Base-by-base conservation (phyloP, 2,329 filamentous ascomycete species). In the Chaetothyriales sp. region DNA sequence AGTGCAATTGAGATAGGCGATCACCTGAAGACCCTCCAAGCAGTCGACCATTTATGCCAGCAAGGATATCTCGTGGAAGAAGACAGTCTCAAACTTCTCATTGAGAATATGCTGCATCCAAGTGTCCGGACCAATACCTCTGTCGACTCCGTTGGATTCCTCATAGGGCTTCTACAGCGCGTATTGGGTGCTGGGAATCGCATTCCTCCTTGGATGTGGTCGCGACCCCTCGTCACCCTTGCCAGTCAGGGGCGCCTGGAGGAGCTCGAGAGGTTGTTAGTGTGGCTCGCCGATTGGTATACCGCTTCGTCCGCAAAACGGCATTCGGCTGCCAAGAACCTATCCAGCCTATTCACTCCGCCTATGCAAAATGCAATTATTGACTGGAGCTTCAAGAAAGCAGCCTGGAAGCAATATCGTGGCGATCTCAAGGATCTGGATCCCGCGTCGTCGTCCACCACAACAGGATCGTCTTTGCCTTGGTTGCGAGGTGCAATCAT, bases 201-300 rank as follows among this genome's bases (percentile, higher is more conserved):
- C 6, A 47, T 47, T 18, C 18, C 19, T 29, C 9, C 28, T 18
- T 10, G 9, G 18, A 18, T 10, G 8, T 47, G 19, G 19, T 9
- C 2, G 18, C 28, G n/a, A 13, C 20, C 46, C 15, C 28, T 47
- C 28, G n/a, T 18, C 10, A 20, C 46, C 4, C 28, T 47, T 18
- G 46, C 46, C n/a, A 9, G 1, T 1, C 28, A 60, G 62, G 18
- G 61, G 63, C 1, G 60, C 9, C 65, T 74, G 10, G 68, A 75
- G 54, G 70, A 75, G 28, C 78, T 83, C 74, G 69, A 70, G 8
- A 58, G 67, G 3, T 64, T 70, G 19, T 62, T 68, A 0, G 63
- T 74, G 22, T 58, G 63, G 1, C 62, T 80, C 1, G 70, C 69
- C 59, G 58, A 20, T 67, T 66, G 13, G 57, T 59, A 47, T 58